These are phyloP conservation scores for Acacia concinna DNA, from an alignment of 331 rosid species.

Conservation along the genomic window DNA sequence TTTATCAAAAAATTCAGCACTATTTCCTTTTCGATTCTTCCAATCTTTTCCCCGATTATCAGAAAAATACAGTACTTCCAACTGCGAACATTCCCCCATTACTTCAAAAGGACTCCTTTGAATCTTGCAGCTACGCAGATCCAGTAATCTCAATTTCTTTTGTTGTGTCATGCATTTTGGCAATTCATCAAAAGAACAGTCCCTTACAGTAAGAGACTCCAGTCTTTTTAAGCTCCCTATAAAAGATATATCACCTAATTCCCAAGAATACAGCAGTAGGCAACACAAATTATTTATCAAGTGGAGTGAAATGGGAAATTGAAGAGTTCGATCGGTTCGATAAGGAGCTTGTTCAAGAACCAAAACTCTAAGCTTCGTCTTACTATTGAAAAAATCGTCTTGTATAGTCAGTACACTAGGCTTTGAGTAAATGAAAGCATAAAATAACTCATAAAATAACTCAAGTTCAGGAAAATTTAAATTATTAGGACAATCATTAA, in stretches of 20 bases:
- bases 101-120: slow-evolving; percentile 16
- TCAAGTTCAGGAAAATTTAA: neutral
- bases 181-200: neutral
- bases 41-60: neutral
- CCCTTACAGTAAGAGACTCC: neutral
- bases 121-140: neutral
- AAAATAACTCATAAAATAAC: neutral
- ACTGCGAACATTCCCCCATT: slow-evolving; percentile 13
- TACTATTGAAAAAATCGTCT: neutral
- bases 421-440: neutral
- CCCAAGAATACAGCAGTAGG: neutral
- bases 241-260: neutral
- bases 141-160: neutral
- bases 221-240: neutral
- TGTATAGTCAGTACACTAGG: neutral
- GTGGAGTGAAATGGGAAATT: neutral
- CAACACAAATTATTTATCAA: neutral
- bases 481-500: no score
- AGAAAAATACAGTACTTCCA: neutral
- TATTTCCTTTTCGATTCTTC: neutral
- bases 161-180: neutral
- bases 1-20: slow-evolving; percentile 1
- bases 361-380: neutral
- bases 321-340: neutral
- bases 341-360: neutral